These are phyloP conservation scores for Irpex sp. DNA, from an alignment of 1,284 basidiomycete species.

Conservation along the genomic window DNA sequence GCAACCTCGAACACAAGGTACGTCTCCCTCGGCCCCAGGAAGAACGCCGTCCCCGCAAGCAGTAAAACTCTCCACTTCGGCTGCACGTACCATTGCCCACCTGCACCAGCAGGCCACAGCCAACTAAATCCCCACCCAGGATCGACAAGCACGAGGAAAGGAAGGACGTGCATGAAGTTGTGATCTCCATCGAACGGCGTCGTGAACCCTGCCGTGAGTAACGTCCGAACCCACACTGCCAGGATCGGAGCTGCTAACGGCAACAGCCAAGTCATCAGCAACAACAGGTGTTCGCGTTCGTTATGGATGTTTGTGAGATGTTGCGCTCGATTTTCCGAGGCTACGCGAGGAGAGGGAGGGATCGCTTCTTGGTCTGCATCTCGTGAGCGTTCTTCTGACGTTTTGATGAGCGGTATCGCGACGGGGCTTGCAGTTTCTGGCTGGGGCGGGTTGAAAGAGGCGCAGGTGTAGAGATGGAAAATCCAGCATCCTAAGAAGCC, in stretches of 20 bases:
- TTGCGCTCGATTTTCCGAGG: neutral
- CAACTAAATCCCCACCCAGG: slow-evolving; percentile 25
- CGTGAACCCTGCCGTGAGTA: slow-evolving; percentile 68
- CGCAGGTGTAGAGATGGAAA: slow-evolving; percentile 69
- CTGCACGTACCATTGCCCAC: slow-evolving; percentile 29
- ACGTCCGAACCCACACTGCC: slow-evolving; percentile 87
- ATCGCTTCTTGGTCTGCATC: neutral
- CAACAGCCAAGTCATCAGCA: slow-evolving; percentile 82
- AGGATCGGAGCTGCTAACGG: slow-evolving; percentile 81
- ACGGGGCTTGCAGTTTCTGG: neutral
- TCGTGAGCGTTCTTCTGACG: slow-evolving; percentile 4
- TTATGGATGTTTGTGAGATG: slow-evolving; percentile 30
- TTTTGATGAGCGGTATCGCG: slow-evolving; percentile 16
- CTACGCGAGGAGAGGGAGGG: neutral
- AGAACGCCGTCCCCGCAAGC: slow-evolving; percentile 51
- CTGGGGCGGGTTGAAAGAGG: slow-evolving; percentile 23
- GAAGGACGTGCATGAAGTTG: slow-evolving; percentile 61
- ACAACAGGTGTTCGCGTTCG: slow-evolving; percentile 59
- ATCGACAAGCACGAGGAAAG: slow-evolving; percentile 66
- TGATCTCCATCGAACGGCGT: slow-evolving; percentile 79
- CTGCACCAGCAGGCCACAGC: slow-evolving; percentile 13
- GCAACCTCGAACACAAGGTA: slow-evolving; percentile 57
- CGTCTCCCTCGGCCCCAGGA: slow-evolving; percentile 55
- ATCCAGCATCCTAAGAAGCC: slow-evolving; percentile 82
- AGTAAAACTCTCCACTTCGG: slow-evolving; percentile 44